Evolutionary conservation across 345 rosid genomes (phyloP).

Genomic region (Raphanus sativus): DNA sequence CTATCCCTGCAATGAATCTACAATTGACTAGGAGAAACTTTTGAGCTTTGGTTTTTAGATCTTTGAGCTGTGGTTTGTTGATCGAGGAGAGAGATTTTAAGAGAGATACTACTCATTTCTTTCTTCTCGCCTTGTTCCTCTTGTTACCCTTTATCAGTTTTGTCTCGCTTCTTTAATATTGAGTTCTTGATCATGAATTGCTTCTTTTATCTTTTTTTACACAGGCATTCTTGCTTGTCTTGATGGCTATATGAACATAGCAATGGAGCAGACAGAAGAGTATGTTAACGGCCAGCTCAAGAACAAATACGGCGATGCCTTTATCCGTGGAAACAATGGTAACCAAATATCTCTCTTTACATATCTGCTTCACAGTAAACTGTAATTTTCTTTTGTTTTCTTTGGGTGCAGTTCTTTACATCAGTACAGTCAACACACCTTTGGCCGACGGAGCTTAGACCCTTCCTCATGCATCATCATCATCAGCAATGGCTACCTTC

Average conservation of each 20-base stretch:
- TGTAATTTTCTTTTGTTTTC: not conserved
- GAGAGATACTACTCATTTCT: too few relatives aligned
- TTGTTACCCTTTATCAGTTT: too few relatives aligned
- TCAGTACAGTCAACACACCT: conserved; percentile 83
- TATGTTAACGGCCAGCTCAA: conserved; percentile 92
- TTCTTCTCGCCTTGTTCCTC: too few relatives aligned
- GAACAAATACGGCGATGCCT: conserved; percentile 93
- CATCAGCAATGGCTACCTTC: conserved; percentile 7
- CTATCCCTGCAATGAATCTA: too few relatives aligned
- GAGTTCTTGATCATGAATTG: conserved; percentile 7
- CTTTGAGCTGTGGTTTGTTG: too few relatives aligned
- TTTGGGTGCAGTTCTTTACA: conserved; percentile 74
- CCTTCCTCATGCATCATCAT: conserved; percentile 14
- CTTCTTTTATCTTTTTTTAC: not conserved
- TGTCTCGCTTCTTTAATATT: not conserved
- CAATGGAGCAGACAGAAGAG: conserved; percentile 97
- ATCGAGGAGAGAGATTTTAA: too few relatives aligned
- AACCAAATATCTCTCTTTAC: not conserved
- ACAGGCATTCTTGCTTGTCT: conserved; percentile 83
- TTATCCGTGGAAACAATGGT: conserved; percentile 96
- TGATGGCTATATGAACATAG: conserved; percentile 96
- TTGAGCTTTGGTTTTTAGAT: too few relatives aligned
- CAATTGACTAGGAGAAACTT: too few relatives aligned
- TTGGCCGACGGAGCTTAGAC: conserved; percentile 70
- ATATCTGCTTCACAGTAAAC: too few relatives aligned